phyloP scores from a whole-genome alignment of 192 early-diverging fungal genomes.

The Gaertneriomyces semiglobifer region DNA sequence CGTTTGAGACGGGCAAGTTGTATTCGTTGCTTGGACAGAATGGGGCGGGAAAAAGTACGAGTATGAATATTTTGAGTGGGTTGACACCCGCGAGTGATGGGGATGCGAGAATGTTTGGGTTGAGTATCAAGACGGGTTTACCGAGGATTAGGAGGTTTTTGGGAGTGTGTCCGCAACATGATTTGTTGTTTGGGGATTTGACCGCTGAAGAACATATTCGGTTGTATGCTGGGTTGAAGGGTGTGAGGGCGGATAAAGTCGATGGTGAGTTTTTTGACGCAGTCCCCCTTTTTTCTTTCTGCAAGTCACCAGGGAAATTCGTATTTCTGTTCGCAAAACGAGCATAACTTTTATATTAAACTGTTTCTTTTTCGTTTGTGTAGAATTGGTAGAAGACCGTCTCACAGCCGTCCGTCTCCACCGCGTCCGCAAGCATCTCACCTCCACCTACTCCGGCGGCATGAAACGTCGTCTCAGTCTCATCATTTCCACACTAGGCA shows the following conservation, averaged over 20 bases:
- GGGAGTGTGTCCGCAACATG: conserved; percentile 73
- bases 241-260: conserved; percentile 43
- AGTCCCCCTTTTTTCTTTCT: too few species aligned
- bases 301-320: too few species aligned
- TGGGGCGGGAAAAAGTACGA: conserved; percentile 74
- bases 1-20: conserved; percentile 48
- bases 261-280: too few species aligned
- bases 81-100: conserved; percentile 63
- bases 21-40: conserved; percentile 70
- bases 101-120: conserved; percentile 65
- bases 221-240: conserved; percentile 74
- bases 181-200: conserved; percentile 72
- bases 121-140: conserved; percentile 57
- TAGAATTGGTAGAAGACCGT: conserved; percentile 58
- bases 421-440: conserved; percentile 59
- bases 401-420: conserved; percentile 65
- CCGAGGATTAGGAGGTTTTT: conserved; percentile 63
- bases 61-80: conserved; percentile 76
- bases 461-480: conserved; percentile 73
- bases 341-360: too few species aligned
- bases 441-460: conserved; percentile 67
- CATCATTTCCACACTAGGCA: conserved; percentile 69
- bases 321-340: too few species aligned
- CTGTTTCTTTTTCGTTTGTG: background rate
- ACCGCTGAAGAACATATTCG: conserved; percentile 71